A percentile compares a stretch with the other conserved stretches of the same genome.
Conservation (phyloP, 2,329 filamentous ascomycete genomes). For the Akanthomyces muscarius region DNA sequence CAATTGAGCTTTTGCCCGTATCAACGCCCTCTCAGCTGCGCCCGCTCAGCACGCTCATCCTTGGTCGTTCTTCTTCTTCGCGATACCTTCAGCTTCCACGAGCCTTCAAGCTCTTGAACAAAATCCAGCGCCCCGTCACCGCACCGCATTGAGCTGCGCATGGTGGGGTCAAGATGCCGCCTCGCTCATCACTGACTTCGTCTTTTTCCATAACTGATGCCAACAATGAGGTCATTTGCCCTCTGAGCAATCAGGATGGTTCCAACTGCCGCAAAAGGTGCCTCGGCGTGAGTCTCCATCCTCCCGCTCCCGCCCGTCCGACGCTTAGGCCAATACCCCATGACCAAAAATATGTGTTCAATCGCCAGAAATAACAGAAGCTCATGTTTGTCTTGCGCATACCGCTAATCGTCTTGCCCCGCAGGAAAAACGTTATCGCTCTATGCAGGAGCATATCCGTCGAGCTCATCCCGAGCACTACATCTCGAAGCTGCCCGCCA, state of each 20-base stretch:
- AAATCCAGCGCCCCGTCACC: constrained; percentile 1
- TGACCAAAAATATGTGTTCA: not conserved
- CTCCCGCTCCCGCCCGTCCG: not conserved
- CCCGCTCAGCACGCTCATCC: not conserved
- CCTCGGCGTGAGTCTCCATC: constrained; percentile 75
- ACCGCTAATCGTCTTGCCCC: constrained; percentile 14
- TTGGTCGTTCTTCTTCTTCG: not conserved
- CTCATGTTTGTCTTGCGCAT: constrained; percentile 17
- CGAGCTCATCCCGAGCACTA: constrained; percentile 96
- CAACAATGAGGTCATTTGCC: constrained; percentile 95
- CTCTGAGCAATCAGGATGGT: constrained; percentile 91
- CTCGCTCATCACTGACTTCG: constrained; percentile 78
- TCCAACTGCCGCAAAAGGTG: constrained; percentile 97
- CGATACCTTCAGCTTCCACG: not conserved
- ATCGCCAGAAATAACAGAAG: not conserved
- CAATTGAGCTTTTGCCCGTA: constrained; percentile 1
- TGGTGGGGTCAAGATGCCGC: constrained; percentile 77
- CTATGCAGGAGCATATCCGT: constrained; percentile 99
- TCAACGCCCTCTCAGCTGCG: not conserved
- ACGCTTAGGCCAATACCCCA: not conserved
- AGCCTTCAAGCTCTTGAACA: not conserved
- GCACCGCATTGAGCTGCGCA: constrained; percentile 30
- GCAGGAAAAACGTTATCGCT: constrained; percentile 88
- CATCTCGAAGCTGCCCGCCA: constrained; percentile 95
- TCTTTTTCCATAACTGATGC: constrained; percentile 90